Conservation (phyloP, 2,329 filamentous ascomycete species). For the Trichocomaceae sp. region DNA sequence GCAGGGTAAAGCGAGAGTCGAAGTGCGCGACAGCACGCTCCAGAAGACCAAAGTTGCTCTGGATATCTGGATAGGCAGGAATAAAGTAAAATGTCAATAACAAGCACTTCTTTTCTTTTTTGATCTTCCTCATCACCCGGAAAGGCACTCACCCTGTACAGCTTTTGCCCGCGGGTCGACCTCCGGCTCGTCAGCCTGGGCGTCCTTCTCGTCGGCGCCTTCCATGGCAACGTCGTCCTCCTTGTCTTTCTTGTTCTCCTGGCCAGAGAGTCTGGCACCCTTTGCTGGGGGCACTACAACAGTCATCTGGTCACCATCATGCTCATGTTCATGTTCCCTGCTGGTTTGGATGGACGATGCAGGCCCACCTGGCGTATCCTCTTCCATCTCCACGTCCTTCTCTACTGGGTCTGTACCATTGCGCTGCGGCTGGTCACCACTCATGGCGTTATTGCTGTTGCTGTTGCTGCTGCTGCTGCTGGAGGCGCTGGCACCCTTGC, state of each 20-base stretch:
- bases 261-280: conserved; percentile 51
- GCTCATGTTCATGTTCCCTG: conserved; percentile 64
- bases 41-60: conserved; percentile 83
- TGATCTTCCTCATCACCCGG: not conserved
- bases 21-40: conserved; percentile 89
- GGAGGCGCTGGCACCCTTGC: conserved; percentile 29
- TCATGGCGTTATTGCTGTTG: conserved; percentile 44
- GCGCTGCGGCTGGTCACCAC: conserved; percentile 60
- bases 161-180: conserved; percentile 46
- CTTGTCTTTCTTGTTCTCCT: conserved; percentile 59
- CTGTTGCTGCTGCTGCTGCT: conserved; percentile 7
- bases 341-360: conserved; percentile 49
- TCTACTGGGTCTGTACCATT: conserved; percentile 65
- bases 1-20: conserved; percentile 88
- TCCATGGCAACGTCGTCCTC: conserved; percentile 69
- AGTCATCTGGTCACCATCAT: conserved; percentile 70
- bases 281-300: conserved; percentile 72
- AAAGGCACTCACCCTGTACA: conserved; percentile 36
- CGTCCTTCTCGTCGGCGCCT: conserved; percentile 41
- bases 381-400: conserved; percentile 68
- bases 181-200: conserved; percentile 40
- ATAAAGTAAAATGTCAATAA: conserved; percentile 1
- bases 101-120: not conserved
- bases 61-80: conserved; percentile 64
- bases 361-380: conserved; percentile 50